Base-by-base conservation (phyloP, 495 filamentous ascomycete genomes). In the Acidomyces sp. region DNA sequence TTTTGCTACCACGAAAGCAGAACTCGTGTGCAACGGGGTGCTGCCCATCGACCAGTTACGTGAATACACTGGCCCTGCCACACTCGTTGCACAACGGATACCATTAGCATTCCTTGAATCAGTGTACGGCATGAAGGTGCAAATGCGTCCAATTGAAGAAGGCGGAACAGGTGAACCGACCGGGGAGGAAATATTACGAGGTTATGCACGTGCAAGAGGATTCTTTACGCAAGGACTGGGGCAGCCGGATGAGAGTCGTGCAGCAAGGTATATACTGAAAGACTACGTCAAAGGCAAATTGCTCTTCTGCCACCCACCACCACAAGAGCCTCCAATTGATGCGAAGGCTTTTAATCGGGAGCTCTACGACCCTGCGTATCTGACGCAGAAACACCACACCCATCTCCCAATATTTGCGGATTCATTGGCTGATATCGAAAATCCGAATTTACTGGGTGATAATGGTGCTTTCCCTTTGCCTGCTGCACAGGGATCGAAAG, bases 271-370 rank as follows among this genome's bases (percentile, higher is more conserved):
- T 44, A 66, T 99, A 11, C 72, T 99, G 13, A 99, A 99, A 59
- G 92, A 99, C 64, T 96, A 94, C 52, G 90, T 99, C 42, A 92
- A 77, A 54, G 92, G 92, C 40, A 95, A 93, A 61, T 73, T 99
- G 2, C 71, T 94, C 6, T 96, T 80, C 68, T 85, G 82, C 51
- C 76, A 88, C 51, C 88, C 92, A 11, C 92, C 92, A 0, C 85
- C 85, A 1, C n/a, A 5, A 12, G 36, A 45, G 27, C 62, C 69
- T 0, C 63, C 66, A 16, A 75, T 79, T 41, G 81, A 95, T 52
- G 63, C 71, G 0, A 56, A 61, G 22, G 72, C 77, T 23, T 99
- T 95, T 69, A 99, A 99, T 60, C 59, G 66, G 29, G 90, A 88
- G 16, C 75, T 96, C 3, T 96, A 96, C 61, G 78, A 87, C 50